These are phyloP conservation scores for Cornus kousa DNA, from an alignment of 148 eudicot species.

Conservation along the genomic window DNA sequence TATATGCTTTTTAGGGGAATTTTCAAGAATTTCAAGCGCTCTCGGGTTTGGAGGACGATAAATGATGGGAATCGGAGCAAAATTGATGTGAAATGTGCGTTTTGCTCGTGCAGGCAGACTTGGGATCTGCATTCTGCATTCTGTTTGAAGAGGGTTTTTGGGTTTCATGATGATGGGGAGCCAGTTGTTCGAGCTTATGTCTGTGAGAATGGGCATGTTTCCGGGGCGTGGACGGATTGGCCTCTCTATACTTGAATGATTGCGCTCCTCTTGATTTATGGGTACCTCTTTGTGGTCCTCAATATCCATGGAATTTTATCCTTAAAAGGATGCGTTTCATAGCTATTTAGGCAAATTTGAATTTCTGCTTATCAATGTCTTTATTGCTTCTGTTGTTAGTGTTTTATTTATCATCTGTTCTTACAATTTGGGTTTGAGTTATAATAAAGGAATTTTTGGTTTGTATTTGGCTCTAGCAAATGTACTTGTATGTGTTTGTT, in stretches of 20 bases:
- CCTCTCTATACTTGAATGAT: constrained; percentile 53
- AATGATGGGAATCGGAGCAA: constrained; percentile 51
- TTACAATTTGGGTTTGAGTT: too few relatives aligned
- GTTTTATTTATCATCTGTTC: too few relatives aligned
- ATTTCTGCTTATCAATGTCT: background rate
- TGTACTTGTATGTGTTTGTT: too few relatives aligned
- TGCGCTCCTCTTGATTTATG: too few relatives aligned
- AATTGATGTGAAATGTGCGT: constrained; percentile 59
- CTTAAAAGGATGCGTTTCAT: background rate
- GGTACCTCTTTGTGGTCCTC: background rate
- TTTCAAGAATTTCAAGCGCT: constrained; percentile 70
- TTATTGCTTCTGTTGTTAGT: too few relatives aligned
- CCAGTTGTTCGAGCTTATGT: constrained; percentile 80
- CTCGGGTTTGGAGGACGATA: constrained; percentile 81
- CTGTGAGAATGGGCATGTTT: constrained; percentile 94
- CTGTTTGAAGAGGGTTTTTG: constrained; percentile 67
- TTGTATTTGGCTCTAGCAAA: too few relatives aligned
- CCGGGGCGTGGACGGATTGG: constrained; percentile 96
- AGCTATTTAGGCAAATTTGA: background rate
- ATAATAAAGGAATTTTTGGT: too few relatives aligned
- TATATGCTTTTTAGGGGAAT: constrained; percentile 82
- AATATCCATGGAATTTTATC: background rate
- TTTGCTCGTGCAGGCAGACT: constrained; percentile 44
- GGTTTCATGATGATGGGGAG: constrained; percentile 78
- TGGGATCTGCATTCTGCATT: constrained; percentile 85